A percentile compares a stretch with the other conserved stretches of the same genome.
Conservation (phyloP, 1,139 yeast species). For the Geotrichum carabidarum region DNA sequence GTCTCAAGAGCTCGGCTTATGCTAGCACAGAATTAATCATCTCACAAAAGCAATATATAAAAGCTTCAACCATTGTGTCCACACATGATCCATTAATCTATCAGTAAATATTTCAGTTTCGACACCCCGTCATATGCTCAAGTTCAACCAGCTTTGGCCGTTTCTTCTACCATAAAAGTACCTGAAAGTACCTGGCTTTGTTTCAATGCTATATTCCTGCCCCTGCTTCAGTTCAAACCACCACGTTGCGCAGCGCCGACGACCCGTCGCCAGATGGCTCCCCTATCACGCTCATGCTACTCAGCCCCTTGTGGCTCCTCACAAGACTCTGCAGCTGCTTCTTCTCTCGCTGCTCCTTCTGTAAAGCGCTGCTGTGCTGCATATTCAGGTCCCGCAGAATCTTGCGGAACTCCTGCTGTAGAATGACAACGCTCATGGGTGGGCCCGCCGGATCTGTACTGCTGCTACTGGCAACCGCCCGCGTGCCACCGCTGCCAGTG, state of each 20-base stretch:
- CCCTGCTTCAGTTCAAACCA: too few species aligned
- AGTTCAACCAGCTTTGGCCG: background rate
- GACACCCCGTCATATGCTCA: background rate
- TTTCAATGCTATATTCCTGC: too few species aligned
- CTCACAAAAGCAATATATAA: too few species aligned
- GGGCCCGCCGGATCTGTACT: constrained; percentile 15
- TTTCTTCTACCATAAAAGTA: too few species aligned
- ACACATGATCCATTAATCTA: too few species aligned
- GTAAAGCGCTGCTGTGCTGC: constrained; percentile 55
- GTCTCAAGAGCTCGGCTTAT: too few species aligned
- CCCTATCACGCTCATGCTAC: background rate
- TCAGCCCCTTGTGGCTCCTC: constrained; percentile 18
- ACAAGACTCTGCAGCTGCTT: constrained; percentile 47
- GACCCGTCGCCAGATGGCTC: background rate
- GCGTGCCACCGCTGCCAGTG: background rate
- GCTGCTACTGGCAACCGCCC: constrained; percentile 1
- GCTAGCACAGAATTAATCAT: too few species aligned
- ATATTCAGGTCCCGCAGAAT: constrained; percentile 60
- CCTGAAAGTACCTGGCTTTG: too few species aligned
- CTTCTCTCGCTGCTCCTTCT: constrained; percentile 53
- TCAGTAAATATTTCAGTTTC: background rate
- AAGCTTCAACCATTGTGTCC: too few species aligned
- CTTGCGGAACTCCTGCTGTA: constrained; percentile 67
- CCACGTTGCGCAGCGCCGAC: background rate
- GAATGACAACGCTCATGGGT: constrained; percentile 35